Base-by-base conservation (phyloP, 2,329 filamentous ascomycete species). In the Fusarium brevicatenulatum region DNA sequence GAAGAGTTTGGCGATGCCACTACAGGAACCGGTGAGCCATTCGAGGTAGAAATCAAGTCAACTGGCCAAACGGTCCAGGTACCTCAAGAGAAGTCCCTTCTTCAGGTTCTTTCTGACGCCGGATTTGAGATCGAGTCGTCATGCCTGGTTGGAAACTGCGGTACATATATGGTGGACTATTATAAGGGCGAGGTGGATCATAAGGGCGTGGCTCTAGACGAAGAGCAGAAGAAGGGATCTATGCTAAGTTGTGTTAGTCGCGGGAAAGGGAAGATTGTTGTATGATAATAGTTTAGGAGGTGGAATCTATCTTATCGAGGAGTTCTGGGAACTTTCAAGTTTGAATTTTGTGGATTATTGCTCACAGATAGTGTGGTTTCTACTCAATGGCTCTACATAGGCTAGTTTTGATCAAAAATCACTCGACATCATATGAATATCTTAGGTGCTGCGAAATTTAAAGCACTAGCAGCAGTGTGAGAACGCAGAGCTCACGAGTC, bases 211-310 rank as follows among this genome's bases (percentile, higher is more conserved):
- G 70, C 70, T 30, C 55, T 72, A 19, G 59, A 70, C 3, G 60
- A 70, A 1, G 70, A 73, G 21, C 70, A 73, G 55, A 72, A 73
- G 47, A 62, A 40, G 39, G 34, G 52, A 9, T 61, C 34, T 4
- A 59, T 72, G 60, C 13, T 72, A 40, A 73, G 55, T 8, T 72
- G 70, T 9, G 66, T 72, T 32, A 72, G 70, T 32, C 70, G 70
- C 21, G 70, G 70, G 12, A 73, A 61, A 19, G 70, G 55, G 11
- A 72, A 28, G 13, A 50, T 72, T 25, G 39, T 69, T 37, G n/a
- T 72, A 19, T 46, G 18, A 25, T 28, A 8, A 18, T 13, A 4
- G 2, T 19, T 25, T 4, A 9, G 12, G n/a, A 36, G n/a, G 11
- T 1, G 18, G n/a, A n/a, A 7, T 25, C n/a, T 25, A 12, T 34